A percentile compares a stretch with the other conserved stretches of the same genome.
Evolutionary conservation across 148 eudicot genomes (phyloP).

Genomic region (Rhododendron ferrugineum): DNA sequence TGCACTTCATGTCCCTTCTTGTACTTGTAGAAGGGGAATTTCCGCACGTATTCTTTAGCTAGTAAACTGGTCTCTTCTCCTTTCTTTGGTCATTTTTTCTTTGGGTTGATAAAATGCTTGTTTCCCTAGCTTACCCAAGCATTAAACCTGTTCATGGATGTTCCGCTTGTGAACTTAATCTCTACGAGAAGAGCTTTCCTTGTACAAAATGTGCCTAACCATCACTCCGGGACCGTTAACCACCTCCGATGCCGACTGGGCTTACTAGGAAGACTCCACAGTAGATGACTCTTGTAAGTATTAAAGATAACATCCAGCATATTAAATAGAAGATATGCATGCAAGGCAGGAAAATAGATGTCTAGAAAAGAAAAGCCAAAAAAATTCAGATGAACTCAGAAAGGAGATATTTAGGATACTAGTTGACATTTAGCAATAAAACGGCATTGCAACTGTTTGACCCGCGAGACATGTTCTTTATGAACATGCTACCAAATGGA

Average conservation of each 20-base stretch:
- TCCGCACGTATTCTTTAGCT: neutral
- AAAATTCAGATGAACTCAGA: neutral
- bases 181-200: neutral
- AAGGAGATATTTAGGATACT: neutral
- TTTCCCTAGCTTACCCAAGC: neutral
- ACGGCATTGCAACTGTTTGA: neutral
- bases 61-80: neutral
- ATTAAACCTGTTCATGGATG: neutral
- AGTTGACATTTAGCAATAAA: neutral
- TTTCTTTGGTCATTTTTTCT: neutral
- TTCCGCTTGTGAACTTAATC: neutral
- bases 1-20: neutral
- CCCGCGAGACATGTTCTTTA: neutral
- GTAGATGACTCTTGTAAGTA: neutral
- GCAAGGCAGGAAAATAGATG: neutral
- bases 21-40: neutral
- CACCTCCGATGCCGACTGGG: too few relatives aligned
- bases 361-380: neutral
- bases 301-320: neutral
- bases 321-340: neutral
- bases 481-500: neutral
- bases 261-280: neutral
- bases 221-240: neutral
- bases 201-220: neutral
- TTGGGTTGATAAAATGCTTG: constrained; percentile 2